Evolutionary conservation across 305 asterid species (phyloP).

Genomic region (Solanum hybrid): DNA sequence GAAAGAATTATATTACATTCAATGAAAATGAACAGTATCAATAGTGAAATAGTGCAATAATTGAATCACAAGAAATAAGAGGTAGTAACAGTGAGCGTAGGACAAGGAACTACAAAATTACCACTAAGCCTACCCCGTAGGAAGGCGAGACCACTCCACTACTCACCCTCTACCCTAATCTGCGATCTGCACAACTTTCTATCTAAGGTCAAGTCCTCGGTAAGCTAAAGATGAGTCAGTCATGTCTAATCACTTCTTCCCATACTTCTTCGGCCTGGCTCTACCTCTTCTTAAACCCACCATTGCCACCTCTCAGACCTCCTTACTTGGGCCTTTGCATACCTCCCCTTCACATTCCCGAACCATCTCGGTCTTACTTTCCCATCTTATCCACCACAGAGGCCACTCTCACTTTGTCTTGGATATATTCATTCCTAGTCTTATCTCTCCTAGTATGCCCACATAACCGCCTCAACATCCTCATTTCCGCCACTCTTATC

Average conservation of each 20-base stretch:
- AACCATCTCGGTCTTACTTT: not conserved
- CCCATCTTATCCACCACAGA: not conserved
- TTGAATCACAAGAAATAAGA: not conserved
- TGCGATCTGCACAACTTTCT: not conserved
- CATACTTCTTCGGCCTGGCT: not conserved
- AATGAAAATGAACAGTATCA: not conserved
- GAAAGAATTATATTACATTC: not conserved
- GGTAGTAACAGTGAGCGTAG: not conserved
- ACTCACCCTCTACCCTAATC: not conserved
- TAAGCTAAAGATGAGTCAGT: not conserved
- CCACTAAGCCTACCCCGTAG: not conserved
- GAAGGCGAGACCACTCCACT: not conserved
- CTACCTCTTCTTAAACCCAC: not conserved
- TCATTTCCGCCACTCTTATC: not conserved
- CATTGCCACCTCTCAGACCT: not conserved
- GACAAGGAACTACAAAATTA: not conserved
- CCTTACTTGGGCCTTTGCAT: not conserved
- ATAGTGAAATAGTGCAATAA: not conserved
- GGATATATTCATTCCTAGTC: not conserved
- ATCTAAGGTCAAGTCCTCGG: not conserved
- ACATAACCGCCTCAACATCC: not conserved
- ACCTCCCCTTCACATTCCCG: not conserved
- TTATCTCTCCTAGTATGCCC: not conserved
- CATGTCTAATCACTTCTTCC: not conserved
- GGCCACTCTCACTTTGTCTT: not conserved